Conservation (phyloP, 306 rosid species). For the Pachyrhizus erosus region DNA sequence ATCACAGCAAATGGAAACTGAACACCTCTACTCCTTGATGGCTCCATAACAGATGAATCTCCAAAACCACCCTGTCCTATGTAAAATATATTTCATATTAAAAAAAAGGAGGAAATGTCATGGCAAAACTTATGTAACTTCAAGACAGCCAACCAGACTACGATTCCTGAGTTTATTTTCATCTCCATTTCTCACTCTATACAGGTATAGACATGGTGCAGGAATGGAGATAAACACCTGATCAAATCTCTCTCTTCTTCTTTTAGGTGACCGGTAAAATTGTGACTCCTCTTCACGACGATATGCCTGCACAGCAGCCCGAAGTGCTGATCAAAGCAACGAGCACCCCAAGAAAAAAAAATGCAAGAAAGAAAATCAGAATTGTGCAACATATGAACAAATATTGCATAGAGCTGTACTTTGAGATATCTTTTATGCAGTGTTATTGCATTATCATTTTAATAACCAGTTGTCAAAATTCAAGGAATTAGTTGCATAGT, state of each 20-base stretch:
- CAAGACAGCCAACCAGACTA: background rate
- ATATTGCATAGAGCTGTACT: background rate
- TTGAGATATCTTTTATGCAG: background rate
- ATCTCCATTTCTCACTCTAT: conserved; percentile 21
- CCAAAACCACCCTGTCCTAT: conserved; percentile 85
- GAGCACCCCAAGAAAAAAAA: conserved; percentile 30
- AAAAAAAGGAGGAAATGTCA: conserved; percentile 28
- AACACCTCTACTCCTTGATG: conserved; percentile 88
- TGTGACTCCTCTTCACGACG: conserved; percentile 87
- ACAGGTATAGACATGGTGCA: conserved; percentile 23
- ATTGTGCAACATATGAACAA: background rate
- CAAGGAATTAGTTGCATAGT: background rate
- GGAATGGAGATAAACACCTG: conserved; percentile 67
- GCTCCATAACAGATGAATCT: conserved; percentile 65
- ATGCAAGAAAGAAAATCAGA: conserved; percentile 35
- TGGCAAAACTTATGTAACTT: conserved; percentile 21
- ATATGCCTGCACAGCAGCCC: conserved; percentile 91
- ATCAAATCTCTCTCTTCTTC: conserved; percentile 83
- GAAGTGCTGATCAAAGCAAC: conserved; percentile 74
- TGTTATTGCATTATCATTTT: background rate
- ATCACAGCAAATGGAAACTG: conserved; percentile 95
- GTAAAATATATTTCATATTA: conserved; percentile 43
- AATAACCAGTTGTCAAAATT: background rate
- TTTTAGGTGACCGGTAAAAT: conserved; percentile 77
- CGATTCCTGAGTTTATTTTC: conserved; percentile 7